phyloP scores from a whole-genome alignment of 805 yeast species.

The Millerozyma acaciae region DNA sequence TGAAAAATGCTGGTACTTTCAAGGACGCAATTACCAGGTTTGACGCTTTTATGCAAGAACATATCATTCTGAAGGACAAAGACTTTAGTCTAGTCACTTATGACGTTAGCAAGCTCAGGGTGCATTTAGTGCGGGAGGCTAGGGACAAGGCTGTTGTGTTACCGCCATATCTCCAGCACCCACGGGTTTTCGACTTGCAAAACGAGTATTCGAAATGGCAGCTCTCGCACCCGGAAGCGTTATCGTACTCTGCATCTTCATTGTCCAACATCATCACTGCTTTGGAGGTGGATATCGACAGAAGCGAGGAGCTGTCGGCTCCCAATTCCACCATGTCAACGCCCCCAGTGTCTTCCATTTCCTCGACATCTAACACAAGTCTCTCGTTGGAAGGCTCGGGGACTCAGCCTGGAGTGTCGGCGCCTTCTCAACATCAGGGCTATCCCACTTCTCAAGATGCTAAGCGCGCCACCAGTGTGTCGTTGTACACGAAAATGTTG shows the following conservation, averaged over 20 bases:
- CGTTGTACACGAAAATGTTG: slow-evolving; percentile 42
- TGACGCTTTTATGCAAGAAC: slow-evolving; percentile 46
- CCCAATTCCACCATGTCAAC: slow-evolving; percentile 8
- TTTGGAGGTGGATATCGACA: slow-evolving; percentile 36
- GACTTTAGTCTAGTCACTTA: slow-evolving; percentile 66
- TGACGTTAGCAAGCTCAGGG: slow-evolving; percentile 68
- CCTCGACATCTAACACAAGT: slow-evolving; percentile 6
- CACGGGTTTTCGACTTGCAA: slow-evolving; percentile 71
- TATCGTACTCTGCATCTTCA: slow-evolving; percentile 30
- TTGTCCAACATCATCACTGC: slow-evolving; percentile 44
- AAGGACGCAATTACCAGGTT: slow-evolving; percentile 58
- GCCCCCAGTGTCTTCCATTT: slow-evolving; percentile 4
- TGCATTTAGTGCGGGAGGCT: slow-evolving; percentile 77
- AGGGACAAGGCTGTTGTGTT: slow-evolving; percentile 67
- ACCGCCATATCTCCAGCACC: slow-evolving; percentile 72
- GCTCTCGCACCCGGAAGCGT: slow-evolving; percentile 49
- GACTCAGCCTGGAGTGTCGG: no score
- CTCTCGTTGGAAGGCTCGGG: slow-evolving; percentile 5
- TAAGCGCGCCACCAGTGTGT: slow-evolving; percentile 45
- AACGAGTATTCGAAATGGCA: slow-evolving; percentile 75
- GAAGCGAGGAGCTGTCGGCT: slow-evolving; percentile 7
- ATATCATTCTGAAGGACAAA: slow-evolving; percentile 35
- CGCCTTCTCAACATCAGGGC: no score
- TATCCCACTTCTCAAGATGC: no score
- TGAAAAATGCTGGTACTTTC: slow-evolving; percentile 53